A percentile compares a stretch with the other conserved stretches of the same genome.
phyloP scores from a whole-genome alignment of 768 basidiomycete species.

The Solioccasus polychromus region DNA sequence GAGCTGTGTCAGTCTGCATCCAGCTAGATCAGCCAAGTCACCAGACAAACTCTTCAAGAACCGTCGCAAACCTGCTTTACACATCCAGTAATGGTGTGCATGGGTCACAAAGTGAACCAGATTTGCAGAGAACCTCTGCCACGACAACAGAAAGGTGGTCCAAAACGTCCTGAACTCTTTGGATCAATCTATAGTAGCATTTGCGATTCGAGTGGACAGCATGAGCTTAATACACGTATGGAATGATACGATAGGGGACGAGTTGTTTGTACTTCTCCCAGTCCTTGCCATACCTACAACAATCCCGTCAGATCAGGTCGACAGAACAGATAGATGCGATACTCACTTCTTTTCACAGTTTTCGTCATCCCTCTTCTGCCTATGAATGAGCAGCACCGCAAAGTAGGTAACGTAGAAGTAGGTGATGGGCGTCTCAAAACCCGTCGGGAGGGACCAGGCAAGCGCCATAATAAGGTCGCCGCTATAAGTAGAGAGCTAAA shows the following conservation, averaged over 20 bases:
- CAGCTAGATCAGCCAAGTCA: no score
- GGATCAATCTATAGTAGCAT: no score
- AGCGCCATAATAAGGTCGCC: slow-evolving; percentile 87
- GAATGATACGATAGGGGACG: slow-evolving; percentile 84
- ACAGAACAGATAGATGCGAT: neutral
- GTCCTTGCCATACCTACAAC: slow-evolving; percentile 80
- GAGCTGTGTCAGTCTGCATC: no score
- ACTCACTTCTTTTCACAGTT: slow-evolving; percentile 83
- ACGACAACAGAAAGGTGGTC: no score
- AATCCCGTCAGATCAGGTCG: neutral
- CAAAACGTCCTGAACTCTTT: no score
- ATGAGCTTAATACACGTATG: slow-evolving; percentile 63
- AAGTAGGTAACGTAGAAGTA: slow-evolving; percentile 96
- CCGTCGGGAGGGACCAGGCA: slow-evolving; percentile 92
- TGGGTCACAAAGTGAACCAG: no score
- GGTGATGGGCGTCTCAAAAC: slow-evolving; percentile 88
- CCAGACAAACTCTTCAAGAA: no score
- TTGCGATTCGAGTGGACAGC: neutral
- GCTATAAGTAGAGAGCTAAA: slow-evolving; percentile 33
- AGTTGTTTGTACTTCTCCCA: slow-evolving; percentile 89
- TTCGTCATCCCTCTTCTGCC: slow-evolving; percentile 90
- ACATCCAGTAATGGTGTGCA: no score
- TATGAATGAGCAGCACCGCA: slow-evolving; percentile 81
- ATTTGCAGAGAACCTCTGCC: no score
- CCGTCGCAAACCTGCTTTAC: no score